Conservation (phyloP, 1,284 basidiomycete genomes). For the Sparassis latifolia region DNA sequence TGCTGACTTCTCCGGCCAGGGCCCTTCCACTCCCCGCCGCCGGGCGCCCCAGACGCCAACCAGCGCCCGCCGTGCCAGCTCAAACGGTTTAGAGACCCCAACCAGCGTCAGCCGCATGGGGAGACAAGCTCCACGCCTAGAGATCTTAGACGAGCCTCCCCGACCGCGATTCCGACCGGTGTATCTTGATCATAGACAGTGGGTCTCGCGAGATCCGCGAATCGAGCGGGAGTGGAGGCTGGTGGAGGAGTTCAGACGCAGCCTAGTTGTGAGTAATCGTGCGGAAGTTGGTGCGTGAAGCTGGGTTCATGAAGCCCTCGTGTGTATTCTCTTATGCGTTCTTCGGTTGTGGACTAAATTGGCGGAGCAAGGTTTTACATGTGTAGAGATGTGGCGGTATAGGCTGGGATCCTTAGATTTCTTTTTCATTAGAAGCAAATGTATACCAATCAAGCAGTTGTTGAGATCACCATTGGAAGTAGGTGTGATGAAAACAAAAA, state of each 20-base stretch:
- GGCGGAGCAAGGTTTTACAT: too few species aligned
- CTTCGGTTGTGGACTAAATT: too few species aligned
- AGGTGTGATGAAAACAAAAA: too few species aligned
- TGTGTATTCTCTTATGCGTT: too few species aligned
- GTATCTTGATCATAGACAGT: slow-evolving; percentile 21
- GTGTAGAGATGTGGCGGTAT: too few species aligned
- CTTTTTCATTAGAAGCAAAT: too few species aligned
- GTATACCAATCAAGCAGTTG: too few species aligned
- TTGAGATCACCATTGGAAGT: too few species aligned
- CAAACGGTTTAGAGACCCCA: slow-evolving; percentile 3
- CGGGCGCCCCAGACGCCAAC: not conserved
- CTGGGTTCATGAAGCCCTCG: too few species aligned
- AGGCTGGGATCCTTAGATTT: too few species aligned
- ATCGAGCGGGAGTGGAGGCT: slow-evolving; percentile 17
- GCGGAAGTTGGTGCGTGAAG: too few species aligned
- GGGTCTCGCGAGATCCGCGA: slow-evolving; percentile 19
- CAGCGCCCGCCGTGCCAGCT: slow-evolving; percentile 1
- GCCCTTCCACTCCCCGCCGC: slow-evolving; percentile 18
- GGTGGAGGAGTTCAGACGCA: slow-evolving; percentile 6
- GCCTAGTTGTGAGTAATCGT: not conserved
- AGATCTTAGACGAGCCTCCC: not conserved
- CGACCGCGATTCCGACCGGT: slow-evolving; percentile 17
- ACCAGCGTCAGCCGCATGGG: slow-evolving; percentile 8
- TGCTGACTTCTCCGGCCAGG: not conserved
- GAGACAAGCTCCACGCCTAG: slow-evolving; percentile 7